Evolutionary conservation across 768 basidiomycete species (phyloP), one percentile per base, ranked within the genome.

Genomic region (Rhizopogon roseolus): DNA sequence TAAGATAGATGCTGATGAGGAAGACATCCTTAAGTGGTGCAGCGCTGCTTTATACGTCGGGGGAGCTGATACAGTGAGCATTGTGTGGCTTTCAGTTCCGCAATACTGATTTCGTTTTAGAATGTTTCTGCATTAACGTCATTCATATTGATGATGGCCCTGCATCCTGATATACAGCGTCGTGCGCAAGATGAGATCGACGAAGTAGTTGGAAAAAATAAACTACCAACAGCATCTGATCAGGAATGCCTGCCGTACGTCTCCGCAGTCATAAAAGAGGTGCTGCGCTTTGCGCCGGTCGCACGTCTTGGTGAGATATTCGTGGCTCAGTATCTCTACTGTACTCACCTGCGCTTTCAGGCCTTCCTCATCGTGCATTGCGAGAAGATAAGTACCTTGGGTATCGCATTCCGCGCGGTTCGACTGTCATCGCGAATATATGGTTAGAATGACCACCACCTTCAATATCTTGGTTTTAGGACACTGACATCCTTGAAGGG

Each of bases 171-270:
- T 6, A 73, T 76, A 14, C 71, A 76, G 46, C 64, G 63, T 57
- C 75, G 73, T 61, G 75, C 71, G 6, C 81, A 81, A 56, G 66
- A 66, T 25, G 80, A 83, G 61, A 68, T 83, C 46, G 80, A 82
- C 61, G 55, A 52, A 34, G 74, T 81, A 6, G 63, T 75, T 53
- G 77, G 78, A 37, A 34, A 41, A 3, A 61, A 70, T 41, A 74
- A 78, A 37, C 66, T 81, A 29, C 81, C 79, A 10, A 57, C 56
- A 16, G 67, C 73, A 50, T 57, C 59, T 7, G 76, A 62, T 48
- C 52, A 78, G 40, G 68, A 73, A 19, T 76, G 79, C 60, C 69
- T 75, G 40, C 72, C 74, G 17, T 71, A 66, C 53, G 62, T 76
- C n/a, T 68, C 71, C 25, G 54, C 54, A 19, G n/a, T 65, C n/a